Base-by-base conservation (phyloP, 352 stramenopile species). In the Pythium dissimile region DNA sequence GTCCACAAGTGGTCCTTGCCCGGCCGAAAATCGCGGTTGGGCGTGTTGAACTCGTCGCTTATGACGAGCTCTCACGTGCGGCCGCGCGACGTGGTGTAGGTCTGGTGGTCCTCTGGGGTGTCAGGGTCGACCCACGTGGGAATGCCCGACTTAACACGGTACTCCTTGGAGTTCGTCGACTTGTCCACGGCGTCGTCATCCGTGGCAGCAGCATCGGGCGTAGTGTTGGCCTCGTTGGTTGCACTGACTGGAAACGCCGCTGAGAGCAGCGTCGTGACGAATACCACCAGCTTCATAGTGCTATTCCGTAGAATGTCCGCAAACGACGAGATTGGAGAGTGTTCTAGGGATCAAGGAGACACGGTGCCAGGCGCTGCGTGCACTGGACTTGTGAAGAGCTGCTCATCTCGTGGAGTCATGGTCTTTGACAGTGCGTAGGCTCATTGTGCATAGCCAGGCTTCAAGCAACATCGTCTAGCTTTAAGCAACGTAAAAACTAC, bases 41-140 rank as follows among this genome's bases (percentile, higher is more conserved):
- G 54, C 9, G 53, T 75, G 63, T 87, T 88, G 56, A 91, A 85
- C 59, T 88, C 75, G 64, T 93, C 83, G 54, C 79, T 92, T 73
- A 91, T 88, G 35, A 88, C 71, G 34, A 93, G 60, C 12, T 83
- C 41, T 63, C 71, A 81, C 20, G 23, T 58, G 20, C 73, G 59
- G 1, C 73, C 73, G 11, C 71, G 67, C 9, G 70, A 77, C 11
- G 20, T 32, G 30, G 26, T 23, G 31, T 61, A 53, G 27, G 34
- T 23, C 42, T 52, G 42, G 10, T 16, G 26, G 13, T 52, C 43
- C 5, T 8, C 20, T 0, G 53, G 30, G 4, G 49, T 56, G 24
- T 39, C 49, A 3, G 49, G 32, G 18, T 56, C 49, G 35, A 56
- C 49, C 49, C 49, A 56, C 5, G 34, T 46, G 32, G 18, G 28